Conservation (phyloP, 2,329 filamentous ascomycete species). For the Claviceps sp. region DNA sequence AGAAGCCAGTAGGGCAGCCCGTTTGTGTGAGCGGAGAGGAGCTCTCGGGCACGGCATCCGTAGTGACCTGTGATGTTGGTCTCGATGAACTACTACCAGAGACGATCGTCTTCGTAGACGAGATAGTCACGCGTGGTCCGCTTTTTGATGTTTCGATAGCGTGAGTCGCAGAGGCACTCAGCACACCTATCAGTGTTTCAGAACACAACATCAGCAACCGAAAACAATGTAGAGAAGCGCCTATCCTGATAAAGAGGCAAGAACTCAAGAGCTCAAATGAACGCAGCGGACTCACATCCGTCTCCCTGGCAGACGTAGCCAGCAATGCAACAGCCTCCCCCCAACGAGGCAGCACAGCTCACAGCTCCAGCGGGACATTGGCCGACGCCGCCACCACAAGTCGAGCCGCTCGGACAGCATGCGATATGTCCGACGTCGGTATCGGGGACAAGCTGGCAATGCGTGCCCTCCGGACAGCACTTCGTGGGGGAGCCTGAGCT, state of each 20-base stretch:
- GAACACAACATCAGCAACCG: too few relatives aligned
- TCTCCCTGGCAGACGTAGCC: conserved; percentile 56
- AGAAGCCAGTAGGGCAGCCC: conserved; percentile 77
- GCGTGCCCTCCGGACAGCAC: conserved; percentile 55
- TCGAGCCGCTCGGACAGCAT: conserved; percentile 55
- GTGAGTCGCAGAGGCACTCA: conserved; percentile 18
- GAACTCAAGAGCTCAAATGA: not conserved
- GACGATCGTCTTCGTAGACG: conserved; percentile 25
- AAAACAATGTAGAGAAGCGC: not conserved
- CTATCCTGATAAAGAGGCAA: too few relatives aligned
- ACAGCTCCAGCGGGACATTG: conserved; percentile 48
- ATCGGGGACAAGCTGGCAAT: conserved; percentile 51
- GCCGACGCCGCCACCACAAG: conserved; percentile 49
- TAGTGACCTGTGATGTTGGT: conserved; percentile 24
- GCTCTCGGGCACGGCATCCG: conserved; percentile 19
- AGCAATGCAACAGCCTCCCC: conserved; percentile 64
- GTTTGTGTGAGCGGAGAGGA: conserved; percentile 23
- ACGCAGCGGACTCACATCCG: conserved; percentile 44
- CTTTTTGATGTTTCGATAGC: conserved; percentile 10
- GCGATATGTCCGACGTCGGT: conserved; percentile 54
- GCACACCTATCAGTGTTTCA: conserved; percentile 14
- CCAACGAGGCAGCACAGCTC: conserved; percentile 49
- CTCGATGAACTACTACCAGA: conserved; percentile 11
- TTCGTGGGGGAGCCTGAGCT: conserved; percentile 53
- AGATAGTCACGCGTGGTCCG: conserved; percentile 17